A percentile compares a stretch with the other conserved stretches of the same genome.
These are phyloP conservation scores for Diaporthe nobilis DNA, from an alignment of 2,329 filamentous ascomycete genomes.

Conservation along the genomic window DNA sequence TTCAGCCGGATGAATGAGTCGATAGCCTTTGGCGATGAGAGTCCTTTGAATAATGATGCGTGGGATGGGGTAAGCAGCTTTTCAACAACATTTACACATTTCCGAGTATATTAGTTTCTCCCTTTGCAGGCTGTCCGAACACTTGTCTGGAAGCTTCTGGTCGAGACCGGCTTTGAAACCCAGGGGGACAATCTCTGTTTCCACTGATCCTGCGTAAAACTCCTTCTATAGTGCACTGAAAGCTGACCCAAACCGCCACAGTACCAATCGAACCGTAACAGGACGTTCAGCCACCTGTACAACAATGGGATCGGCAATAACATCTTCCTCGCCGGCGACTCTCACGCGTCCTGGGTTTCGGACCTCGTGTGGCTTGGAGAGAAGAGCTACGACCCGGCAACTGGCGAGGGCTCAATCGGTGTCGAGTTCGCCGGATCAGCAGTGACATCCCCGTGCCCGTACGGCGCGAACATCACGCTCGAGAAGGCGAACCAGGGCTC, in stretches of 20 bases:
- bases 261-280: constrained; percentile 79
- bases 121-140: background rate
- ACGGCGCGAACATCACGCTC: constrained; percentile 72
- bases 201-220: constrained; percentile 32
- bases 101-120: no score
- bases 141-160: background rate
- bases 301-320: constrained; percentile 80
- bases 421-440: constrained; percentile 78
- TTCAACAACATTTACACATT: background rate
- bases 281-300: constrained; percentile 77
- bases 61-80: constrained; percentile 49
- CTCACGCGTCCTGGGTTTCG: constrained; percentile 73
- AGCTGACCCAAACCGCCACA: background rate
- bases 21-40: constrained; percentile 47
- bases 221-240: background rate
- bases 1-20: constrained; percentile 63
- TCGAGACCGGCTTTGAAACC: background rate
- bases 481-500: constrained; percentile 63
- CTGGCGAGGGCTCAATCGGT: constrained; percentile 69
- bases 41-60: constrained; percentile 66
- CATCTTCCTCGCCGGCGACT: constrained; percentile 80
- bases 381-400: constrained; percentile 65
- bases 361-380: constrained; percentile 72
- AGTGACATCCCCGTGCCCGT: constrained; percentile 71
- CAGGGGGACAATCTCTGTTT: constrained; percentile 32